phyloP scores from a whole-genome alignment of 2,329 filamentous ascomycete species.

The Nothopassalora personata region DNA sequence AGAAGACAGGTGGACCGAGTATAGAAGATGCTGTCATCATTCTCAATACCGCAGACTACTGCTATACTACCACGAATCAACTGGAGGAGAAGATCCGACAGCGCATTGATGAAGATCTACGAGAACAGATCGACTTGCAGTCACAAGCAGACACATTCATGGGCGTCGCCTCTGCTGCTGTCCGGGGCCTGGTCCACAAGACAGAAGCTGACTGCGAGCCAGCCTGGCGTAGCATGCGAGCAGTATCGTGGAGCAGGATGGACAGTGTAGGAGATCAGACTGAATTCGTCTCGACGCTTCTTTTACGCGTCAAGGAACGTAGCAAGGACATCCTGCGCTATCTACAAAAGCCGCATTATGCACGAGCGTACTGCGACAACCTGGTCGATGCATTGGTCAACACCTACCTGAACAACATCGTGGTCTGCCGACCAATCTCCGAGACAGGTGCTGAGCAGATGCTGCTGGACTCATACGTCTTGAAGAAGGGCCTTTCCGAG shows the following conservation, averaged over 20 bases:
- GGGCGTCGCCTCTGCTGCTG: slow-evolving; percentile 83
- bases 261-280: slow-evolving; percentile 92
- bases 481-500: slow-evolving; percentile 72
- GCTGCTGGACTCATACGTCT: slow-evolving; percentile 88
- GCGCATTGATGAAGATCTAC: slow-evolving; percentile 75
- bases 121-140: slow-evolving; percentile 74
- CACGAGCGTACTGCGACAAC: slow-evolving; percentile 90
- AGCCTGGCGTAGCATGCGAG: slow-evolving; percentile 94
- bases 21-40: slow-evolving; percentile 79
- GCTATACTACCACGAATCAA: slow-evolving; percentile 87
- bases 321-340: slow-evolving; percentile 69
- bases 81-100: slow-evolving; percentile 92
- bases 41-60: slow-evolving; percentile 95
- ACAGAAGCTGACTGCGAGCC: slow-evolving; percentile 79
- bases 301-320: slow-evolving; percentile 65
- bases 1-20: slow-evolving; percentile 53
- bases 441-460: slow-evolving; percentile 97
- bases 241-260: slow-evolving; percentile 90
- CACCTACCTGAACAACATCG: slow-evolving; percentile 75
- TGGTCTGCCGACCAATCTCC: slow-evolving; percentile 83
- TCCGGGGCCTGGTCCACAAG: slow-evolving; percentile 75
- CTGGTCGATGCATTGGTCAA: slow-evolving; percentile 82
- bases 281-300: slow-evolving; percentile 78
- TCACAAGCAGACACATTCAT: slow-evolving; percentile 93
- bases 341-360: slow-evolving; percentile 87